These are phyloP conservation scores for Yarrowia sp. DNA, from an alignment of 805 yeast genomes.

Conservation along the genomic window DNA sequence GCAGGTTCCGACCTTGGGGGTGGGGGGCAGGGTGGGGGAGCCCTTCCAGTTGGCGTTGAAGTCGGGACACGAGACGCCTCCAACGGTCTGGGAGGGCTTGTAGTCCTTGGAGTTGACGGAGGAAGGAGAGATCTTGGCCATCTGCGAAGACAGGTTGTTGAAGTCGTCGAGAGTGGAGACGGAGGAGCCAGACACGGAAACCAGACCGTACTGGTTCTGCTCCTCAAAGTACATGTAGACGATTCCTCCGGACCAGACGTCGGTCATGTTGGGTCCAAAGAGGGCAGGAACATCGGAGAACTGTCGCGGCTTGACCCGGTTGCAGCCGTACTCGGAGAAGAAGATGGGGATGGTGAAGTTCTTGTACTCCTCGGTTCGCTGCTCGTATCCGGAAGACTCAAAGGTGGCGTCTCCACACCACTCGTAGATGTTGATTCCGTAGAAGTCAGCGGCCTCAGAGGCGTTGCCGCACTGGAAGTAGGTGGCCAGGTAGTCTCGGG, in stretches of 20 bases:
- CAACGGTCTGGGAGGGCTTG: conserved; percentile 51
- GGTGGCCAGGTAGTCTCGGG: conserved; percentile 79
- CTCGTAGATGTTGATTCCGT: conserved; percentile 86
- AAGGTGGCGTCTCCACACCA: conserved; percentile 77
- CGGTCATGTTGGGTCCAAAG: conserved; percentile 75
- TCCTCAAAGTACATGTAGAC: conserved; percentile 92
- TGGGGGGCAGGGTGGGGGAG: conserved; percentile 72
- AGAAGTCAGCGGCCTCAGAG: conserved; percentile 70
- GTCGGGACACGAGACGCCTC: conserved; percentile 58
- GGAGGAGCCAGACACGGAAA: conserved; percentile 57
- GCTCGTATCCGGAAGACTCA: conserved; percentile 68
- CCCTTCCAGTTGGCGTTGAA: conserved; percentile 69
- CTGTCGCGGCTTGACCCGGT: conserved; percentile 71
- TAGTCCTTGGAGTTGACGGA: conserved; percentile 52
- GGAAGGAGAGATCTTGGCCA: conserved; percentile 62
- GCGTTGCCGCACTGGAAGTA: conserved; percentile 83
- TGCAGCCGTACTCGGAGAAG: conserved; percentile 92
- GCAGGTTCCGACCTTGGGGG: conserved; percentile 73
- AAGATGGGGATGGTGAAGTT: conserved; percentile 80
- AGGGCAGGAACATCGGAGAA: conserved; percentile 77
- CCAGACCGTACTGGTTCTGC: conserved; percentile 81
- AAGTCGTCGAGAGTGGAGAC: conserved; percentile 71
- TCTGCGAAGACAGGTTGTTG: conserved; percentile 60
- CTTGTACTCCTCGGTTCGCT: conserved; percentile 72
- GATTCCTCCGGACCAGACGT: conserved; percentile 93